phyloP scores from a whole-genome alignment of 2,329 filamentous ascomycete species.

The Ilyonectria sp. region DNA sequence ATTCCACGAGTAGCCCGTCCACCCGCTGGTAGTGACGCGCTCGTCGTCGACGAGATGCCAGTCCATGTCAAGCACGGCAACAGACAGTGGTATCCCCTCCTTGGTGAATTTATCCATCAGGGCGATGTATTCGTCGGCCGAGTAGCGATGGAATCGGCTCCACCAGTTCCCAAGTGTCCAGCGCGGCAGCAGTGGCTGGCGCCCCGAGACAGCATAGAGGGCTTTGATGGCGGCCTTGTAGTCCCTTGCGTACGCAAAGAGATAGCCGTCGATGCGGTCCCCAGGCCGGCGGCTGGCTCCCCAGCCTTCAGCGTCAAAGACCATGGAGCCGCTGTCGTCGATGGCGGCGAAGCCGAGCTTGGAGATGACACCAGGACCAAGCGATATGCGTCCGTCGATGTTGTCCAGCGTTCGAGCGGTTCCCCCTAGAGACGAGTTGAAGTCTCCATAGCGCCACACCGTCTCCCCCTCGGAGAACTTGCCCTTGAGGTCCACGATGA shows the following conservation, averaged over 20 bases:
- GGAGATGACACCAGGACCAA: no score
- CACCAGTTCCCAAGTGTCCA: constrained; percentile 77
- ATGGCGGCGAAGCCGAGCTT: no score
- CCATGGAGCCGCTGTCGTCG: no score
- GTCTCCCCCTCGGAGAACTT: no score
- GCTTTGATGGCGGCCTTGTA: constrained; percentile 68
- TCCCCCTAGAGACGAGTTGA: no score
- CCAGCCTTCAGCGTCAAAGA: no score
- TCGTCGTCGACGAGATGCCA: constrained; percentile 72
- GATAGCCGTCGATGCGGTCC: constrained; percentile 69
- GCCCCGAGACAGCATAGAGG: constrained; percentile 70
- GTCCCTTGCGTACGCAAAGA: constrained; percentile 72
- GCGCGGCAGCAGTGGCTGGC: constrained; percentile 69
- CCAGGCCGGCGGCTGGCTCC: constrained; percentile 54
- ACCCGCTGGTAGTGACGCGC: constrained; percentile 59
- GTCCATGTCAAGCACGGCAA: constrained; percentile 77
- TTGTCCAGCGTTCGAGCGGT: no score
- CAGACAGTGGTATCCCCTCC: constrained; percentile 68
- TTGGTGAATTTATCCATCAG: constrained; percentile 70
- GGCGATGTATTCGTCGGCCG: constrained; percentile 67
- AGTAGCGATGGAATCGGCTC: constrained; percentile 74
- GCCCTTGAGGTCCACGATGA: no score
- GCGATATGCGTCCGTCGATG: no score
- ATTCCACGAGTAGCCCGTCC: constrained; percentile 74
- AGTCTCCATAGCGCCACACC: no score